Base-by-base conservation (phyloP, 176 grass and related monocot species). In the Lolium rigidum region DNA sequence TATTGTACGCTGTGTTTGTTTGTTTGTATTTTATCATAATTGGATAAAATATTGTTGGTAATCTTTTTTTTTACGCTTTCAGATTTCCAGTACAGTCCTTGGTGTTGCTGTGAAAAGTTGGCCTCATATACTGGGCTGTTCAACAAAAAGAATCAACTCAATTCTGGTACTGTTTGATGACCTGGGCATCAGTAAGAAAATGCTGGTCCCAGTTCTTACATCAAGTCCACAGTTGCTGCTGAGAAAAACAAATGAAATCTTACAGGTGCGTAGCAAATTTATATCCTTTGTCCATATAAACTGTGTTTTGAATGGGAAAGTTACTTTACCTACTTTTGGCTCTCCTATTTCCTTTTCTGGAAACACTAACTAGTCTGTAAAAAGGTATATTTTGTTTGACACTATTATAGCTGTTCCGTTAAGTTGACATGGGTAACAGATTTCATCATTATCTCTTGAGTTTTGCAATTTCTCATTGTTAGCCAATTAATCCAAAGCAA, bases 171-270 rank as follows among this genome's bases (percentile, higher is more conserved):
- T 87, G 71, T 91, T 98, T 92, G 83, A 77, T 87, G 90, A 89
- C 79, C 59, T 98, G 61, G 86, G 91, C 65, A 81, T 94, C 86
- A 89, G 55, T 85, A 92, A 87, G 74, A 94, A 90, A 90, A 95
- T 80, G 90, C 28, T 91, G 75, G 79, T 92, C 63, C 91, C 90
- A 76, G 74, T 98, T 67, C 89, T 98, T 85, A 94, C 96, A 76
- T 94, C 91, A 79, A 98, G 93, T 70, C 96, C 96, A 9, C 96
- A 98, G 80, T 88, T 98, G 80, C 83, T 98, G 64, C 81, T 98
- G 51, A 95, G 76, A 90, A 98, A 88, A 88, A 88, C 90, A 79
- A 84, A 90, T 84, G 88, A 98, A 56, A 82, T 94, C 84, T 78
- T 90, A 63, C 86, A 92, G 93, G 96, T 95, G 31, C 49, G 52